phyloP scores from a whole-genome alignment of 2,329 filamentous ascomycete species.

The Cytospora piceae region DNA sequence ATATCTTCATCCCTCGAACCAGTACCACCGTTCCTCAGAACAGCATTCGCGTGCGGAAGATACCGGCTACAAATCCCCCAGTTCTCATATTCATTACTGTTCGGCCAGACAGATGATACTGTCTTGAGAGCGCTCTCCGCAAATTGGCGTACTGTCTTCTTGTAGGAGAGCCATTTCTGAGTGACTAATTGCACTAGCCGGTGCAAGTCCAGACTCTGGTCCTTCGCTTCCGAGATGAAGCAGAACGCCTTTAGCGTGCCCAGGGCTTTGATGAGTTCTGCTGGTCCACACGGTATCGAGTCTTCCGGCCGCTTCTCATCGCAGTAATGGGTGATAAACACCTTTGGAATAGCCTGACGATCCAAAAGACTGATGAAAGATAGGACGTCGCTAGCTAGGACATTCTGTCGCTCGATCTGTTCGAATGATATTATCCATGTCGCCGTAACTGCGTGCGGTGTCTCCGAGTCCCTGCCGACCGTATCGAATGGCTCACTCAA shows the following conservation, averaged over 20 bases:
- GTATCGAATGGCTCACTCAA: conserved; percentile 40
- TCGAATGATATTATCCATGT: conserved; percentile 44
- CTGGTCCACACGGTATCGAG: conserved; percentile 2
- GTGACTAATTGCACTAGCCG: conserved; percentile 42
- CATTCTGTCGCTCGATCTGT: conserved; percentile 37
- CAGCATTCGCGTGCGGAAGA: conserved; percentile 34
- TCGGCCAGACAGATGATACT: conserved; percentile 34
- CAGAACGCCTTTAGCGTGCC: conserved; percentile 39
- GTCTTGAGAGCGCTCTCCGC: conserved; percentile 32
- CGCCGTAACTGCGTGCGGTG: conserved; percentile 35
- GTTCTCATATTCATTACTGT: conserved; percentile 26
- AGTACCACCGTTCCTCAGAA: not conserved
- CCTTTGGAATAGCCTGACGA: conserved; percentile 37
- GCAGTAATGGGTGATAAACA: conserved; percentile 30
- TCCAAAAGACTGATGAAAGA: conserved; percentile 42
- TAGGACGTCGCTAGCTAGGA: conserved; percentile 38
- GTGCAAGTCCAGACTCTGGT: conserved; percentile 38
- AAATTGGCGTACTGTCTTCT: conserved; percentile 28
- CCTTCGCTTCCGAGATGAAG: conserved; percentile 32
- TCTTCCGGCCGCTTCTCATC: not conserved
- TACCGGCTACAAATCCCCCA: conserved; percentile 31
- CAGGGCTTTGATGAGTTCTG: conserved; percentile 31
- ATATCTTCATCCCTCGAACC: not conserved
- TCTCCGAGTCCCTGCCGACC: conserved; percentile 36
- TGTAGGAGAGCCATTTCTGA: conserved; percentile 36